Conservation (phyloP, 2,329 filamentous ascomycete genomes). For the Thyridium curvatum region DNA sequence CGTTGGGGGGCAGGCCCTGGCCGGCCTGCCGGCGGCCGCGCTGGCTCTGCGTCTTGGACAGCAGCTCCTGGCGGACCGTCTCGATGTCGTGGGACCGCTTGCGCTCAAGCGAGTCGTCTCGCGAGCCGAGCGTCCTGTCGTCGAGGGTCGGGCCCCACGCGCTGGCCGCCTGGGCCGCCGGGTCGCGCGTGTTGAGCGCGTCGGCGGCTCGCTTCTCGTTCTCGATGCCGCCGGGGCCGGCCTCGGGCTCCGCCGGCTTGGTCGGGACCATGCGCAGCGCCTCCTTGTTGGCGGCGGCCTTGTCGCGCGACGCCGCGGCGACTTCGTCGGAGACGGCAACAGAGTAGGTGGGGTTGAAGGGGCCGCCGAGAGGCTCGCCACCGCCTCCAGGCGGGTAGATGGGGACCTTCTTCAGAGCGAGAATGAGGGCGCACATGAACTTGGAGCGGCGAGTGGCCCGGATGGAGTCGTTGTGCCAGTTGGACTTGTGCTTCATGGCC, state of each 20-base stretch:
- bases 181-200: slow-evolving; percentile 34
- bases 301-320: slow-evolving; percentile 57
- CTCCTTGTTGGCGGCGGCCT: slow-evolving; percentile 54
- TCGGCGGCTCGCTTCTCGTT: slow-evolving; percentile 38
- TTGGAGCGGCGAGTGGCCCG: slow-evolving; percentile 80
- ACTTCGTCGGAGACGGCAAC: slow-evolving; percentile 67
- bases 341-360: slow-evolving; percentile 74
- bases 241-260: slow-evolving; percentile 11
- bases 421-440: slow-evolving; percentile 90
- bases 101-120: slow-evolving; percentile 22
- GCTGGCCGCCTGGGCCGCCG: slow-evolving; percentile 23
- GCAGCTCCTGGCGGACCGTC: slow-evolving; percentile 20
- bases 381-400: slow-evolving; percentile 78
- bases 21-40: slow-evolving; percentile 43
- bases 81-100: slow-evolving; percentile 30
- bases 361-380: slow-evolving; percentile 51
- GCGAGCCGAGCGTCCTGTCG: slow-evolving; percentile 24
- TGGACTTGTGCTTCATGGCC: slow-evolving; percentile 86
- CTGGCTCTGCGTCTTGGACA: slow-evolving; percentile 34
- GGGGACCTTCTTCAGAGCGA: slow-evolving; percentile 80
- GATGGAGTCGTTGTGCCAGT: slow-evolving; percentile 82
- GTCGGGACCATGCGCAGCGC: slow-evolving; percentile 58
- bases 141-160: slow-evolving; percentile 30
- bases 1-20: slow-evolving; percentile 31
- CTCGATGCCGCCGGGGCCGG: slow-evolving; percentile 17